Base-by-base conservation (phyloP, 768 basidiomycete species). In the Lactarius trivialis region DNA sequence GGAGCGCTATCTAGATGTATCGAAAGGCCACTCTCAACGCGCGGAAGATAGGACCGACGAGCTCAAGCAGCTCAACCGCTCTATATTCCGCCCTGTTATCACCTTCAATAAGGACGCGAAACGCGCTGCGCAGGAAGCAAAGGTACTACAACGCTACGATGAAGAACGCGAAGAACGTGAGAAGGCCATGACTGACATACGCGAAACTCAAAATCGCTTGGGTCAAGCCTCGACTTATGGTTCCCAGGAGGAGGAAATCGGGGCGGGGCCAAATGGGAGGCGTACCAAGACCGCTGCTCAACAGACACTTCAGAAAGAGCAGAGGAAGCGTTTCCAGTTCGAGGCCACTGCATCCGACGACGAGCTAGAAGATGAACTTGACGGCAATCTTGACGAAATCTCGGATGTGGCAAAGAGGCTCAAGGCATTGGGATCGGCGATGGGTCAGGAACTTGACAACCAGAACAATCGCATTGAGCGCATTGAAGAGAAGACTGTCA, bases 71-170 rank as follows among this genome's bases (percentile, higher is more conserved):
- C 84, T 99, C 60, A 98, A 98, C 73, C 83, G 86, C 36, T 94
- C 92, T 39, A 98, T 99, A 72, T 98, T 99, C 79, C 84, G 87
- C 54, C 95, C 92, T 8, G 93, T 85, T 60, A 86, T 97, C 67
- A 87, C 88, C 0, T 96, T 89, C 75, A 96, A 98, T 79, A 99
- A 97, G 74, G 88, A 93, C 37, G 81, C 80, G n/a, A 98, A 98
- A 74, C 90, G 93, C 54, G 83, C 84, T 5, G 91, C 89, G 15
- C 85, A 93, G 68, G 93, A 97, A 70, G 83, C 84, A 30, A 91
- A 93, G 71, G 77, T 97, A 26, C 83, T 86, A 73, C 76, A 84
- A 55, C 92, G 93, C 17, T 95, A 95, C 70, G 88, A 93, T 8
- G 89, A 93, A 28, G 94, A 98, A 69, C 84, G 88, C 30, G 73